phyloP scores from a whole-genome alignment of 257 asterid genomes.

The Schizonepeta tenuifolia region DNA sequence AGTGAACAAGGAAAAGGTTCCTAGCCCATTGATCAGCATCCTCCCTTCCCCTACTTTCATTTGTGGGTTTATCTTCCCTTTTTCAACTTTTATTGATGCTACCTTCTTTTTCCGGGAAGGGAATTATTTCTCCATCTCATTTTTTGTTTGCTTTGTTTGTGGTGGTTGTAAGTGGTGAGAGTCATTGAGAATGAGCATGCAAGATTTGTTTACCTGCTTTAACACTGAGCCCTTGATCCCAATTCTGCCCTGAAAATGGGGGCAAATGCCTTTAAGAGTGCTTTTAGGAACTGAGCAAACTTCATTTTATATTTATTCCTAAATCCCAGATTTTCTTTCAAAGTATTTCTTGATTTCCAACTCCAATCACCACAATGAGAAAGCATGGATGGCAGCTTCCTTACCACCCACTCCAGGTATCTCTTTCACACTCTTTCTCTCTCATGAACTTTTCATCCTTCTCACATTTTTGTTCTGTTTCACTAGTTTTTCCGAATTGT shows the following conservation, averaged over 20 bases:
- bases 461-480: neutral
- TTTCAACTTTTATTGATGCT: constrained; percentile 29
- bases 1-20: constrained; percentile 62
- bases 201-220: constrained; percentile 53
- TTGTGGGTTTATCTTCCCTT: constrained; percentile 38
- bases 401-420: constrained; percentile 98
- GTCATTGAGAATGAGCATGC: constrained; percentile 47
- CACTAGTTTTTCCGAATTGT: constrained; percentile 16
- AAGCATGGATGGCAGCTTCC: constrained; percentile 99
- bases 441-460: neutral
- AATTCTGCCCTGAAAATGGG: constrained; percentile 51
- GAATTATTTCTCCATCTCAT: neutral
- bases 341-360: constrained; percentile 38
- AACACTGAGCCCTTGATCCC: constrained; percentile 44
- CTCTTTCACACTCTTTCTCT: neutral
- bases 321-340: constrained; percentile 35
- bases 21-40: constrained; percentile 44
- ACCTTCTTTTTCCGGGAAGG: constrained; percentile 10
- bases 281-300: constrained; percentile 35
- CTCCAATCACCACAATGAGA: constrained; percentile 68
- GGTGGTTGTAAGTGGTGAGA: constrained; percentile 17
- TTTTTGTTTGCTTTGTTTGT: constrained; percentile 17
- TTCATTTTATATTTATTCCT: constrained; percentile 10
- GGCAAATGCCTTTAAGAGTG: constrained; percentile 39
- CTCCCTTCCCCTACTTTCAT: constrained; percentile 50